These are phyloP conservation scores for Monosporascus cannonballus DNA, from an alignment of 2,329 filamentous ascomycete genomes.

Conservation along the genomic window DNA sequence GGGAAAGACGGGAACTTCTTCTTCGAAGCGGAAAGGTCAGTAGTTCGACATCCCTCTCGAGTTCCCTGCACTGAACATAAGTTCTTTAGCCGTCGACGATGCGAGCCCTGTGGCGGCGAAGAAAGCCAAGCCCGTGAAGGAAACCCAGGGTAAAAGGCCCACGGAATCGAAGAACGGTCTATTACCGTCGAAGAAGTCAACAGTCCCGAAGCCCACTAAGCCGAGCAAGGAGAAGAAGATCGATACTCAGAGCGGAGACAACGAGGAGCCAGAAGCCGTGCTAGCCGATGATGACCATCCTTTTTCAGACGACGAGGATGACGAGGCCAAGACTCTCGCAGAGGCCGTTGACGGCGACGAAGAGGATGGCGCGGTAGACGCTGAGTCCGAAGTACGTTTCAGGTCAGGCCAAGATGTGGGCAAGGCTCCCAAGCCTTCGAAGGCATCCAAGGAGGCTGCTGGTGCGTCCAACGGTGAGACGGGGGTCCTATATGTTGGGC, in stretches of 20 bases:
- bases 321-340: conserved; percentile 38
- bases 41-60: neutral
- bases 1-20: conserved; percentile 19
- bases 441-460: conserved; percentile 33
- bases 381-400: conserved; percentile 29
- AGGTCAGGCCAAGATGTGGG: conserved; percentile 45
- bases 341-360: conserved; percentile 40
- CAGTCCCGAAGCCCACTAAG: conserved; percentile 18
- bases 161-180: conserved; percentile 6
- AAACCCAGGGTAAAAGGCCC: conserved; percentile 15
- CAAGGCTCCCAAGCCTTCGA: conserved; percentile 43
- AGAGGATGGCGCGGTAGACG: conserved; percentile 27
- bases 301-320: conserved; percentile 30
- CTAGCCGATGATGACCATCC: conserved; percentile 20
- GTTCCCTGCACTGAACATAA: conserved; percentile 15
- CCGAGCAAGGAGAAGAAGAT: conserved; percentile 16
- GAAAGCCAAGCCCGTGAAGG: conserved; percentile 39
- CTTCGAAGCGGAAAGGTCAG: conserved; percentile 33
- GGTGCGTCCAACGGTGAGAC: conserved; percentile 43
- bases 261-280: conserved; percentile 32
- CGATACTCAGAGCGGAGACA: conserved; percentile 18
- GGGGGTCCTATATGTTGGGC: conserved; percentile 84
- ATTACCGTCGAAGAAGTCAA: neutral
- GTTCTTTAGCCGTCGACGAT: conserved; percentile 34
- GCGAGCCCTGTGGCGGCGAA: conserved; percentile 37